These are phyloP conservation scores for Penicillium sp. DNA, from an alignment of 2,329 filamentous ascomycete genomes.

Conservation along the genomic window DNA sequence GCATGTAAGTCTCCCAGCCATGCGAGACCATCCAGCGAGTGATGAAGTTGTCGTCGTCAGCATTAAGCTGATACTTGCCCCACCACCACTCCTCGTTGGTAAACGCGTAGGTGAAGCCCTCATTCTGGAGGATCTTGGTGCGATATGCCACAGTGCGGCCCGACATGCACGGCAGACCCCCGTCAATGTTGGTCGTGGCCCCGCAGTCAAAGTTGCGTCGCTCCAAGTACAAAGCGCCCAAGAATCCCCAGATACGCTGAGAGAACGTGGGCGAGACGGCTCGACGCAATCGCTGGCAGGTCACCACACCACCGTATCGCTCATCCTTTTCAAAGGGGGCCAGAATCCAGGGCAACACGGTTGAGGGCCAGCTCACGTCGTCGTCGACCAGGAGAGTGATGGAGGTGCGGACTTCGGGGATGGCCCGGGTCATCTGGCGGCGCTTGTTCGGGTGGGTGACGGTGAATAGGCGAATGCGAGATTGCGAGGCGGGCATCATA, in stretches of 20 bases:
- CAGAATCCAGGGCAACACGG: conserved; percentile 85
- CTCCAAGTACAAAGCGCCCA: conserved; percentile 89
- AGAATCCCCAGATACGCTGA: conserved; percentile 78
- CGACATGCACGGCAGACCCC: conserved; percentile 95
- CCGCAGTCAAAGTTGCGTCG: conserved; percentile 96
- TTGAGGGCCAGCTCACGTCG: conserved; percentile 89
- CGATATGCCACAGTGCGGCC: conserved; percentile 92
- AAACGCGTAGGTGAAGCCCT: conserved; percentile 84
- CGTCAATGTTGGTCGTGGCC: conserved; percentile 91
- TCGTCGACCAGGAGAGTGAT: conserved; percentile 95
- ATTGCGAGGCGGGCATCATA: conserved; percentile 60
- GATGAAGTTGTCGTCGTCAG: conserved; percentile 98
- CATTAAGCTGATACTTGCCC: conserved; percentile 83
- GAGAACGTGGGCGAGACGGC: conserved; percentile 63
- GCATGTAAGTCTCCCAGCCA: conserved; percentile 91
- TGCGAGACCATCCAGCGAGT: conserved; percentile 93
- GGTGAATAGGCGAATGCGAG: conserved; percentile 72
- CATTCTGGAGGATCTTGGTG: conserved; percentile 81
- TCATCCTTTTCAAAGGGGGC: conserved; percentile 82
- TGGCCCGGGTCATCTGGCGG: conserved; percentile 86
- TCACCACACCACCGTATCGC: conserved; percentile 85
- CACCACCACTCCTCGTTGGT: conserved; percentile 84
- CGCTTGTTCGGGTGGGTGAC: conserved; percentile 92
- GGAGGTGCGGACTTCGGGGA: conserved; percentile 78
- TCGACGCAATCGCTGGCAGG: conserved; percentile 82